Conservation (phyloP, 2,329 filamentous ascomycete species). For the Shiraia sp. region DNA sequence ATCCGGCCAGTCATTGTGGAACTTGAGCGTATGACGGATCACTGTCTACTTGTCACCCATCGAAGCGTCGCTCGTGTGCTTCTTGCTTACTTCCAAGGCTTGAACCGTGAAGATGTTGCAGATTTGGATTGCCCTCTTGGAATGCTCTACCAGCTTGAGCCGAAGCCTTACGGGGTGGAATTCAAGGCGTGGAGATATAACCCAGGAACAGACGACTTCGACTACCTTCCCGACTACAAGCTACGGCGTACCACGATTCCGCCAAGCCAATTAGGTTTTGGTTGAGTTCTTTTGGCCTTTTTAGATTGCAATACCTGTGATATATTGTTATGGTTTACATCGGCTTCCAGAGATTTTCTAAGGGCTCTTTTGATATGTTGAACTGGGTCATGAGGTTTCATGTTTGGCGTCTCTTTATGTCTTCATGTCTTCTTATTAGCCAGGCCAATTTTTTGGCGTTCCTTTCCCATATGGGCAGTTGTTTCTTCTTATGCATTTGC, state of each 20-base stretch:
- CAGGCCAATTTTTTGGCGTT: no score
- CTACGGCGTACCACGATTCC: slow-evolving; percentile 56
- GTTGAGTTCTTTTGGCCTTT: neutral
- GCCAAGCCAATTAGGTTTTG: slow-evolving; percentile 21
- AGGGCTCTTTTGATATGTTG: no score
- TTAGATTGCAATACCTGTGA: neutral
- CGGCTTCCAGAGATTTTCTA: no score
- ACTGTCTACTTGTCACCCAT: slow-evolving; percentile 89
- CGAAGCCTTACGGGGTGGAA: slow-evolving; percentile 95
- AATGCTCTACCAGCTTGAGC: slow-evolving; percentile 92
- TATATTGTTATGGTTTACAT: no score
- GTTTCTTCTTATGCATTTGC: no score
- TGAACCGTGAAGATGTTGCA: slow-evolving; percentile 88
- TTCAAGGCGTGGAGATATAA: slow-evolving; percentile 96
- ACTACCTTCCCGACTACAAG: slow-evolving; percentile 82
- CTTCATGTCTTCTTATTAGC: no score
- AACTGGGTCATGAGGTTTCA: no score
- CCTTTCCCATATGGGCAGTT: no score
- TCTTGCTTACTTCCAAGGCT: slow-evolving; percentile 94
- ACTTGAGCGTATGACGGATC: slow-evolving; percentile 95
- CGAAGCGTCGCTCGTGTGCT: slow-evolving; percentile 89
- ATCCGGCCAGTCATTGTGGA: slow-evolving; percentile 94
- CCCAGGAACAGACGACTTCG: slow-evolving; percentile 75
- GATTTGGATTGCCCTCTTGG: slow-evolving; percentile 93
- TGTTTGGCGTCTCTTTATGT: no score